Evolutionary conservation across 345 rosid species (phyloP).

Genomic region (Citrus australasica): DNA sequence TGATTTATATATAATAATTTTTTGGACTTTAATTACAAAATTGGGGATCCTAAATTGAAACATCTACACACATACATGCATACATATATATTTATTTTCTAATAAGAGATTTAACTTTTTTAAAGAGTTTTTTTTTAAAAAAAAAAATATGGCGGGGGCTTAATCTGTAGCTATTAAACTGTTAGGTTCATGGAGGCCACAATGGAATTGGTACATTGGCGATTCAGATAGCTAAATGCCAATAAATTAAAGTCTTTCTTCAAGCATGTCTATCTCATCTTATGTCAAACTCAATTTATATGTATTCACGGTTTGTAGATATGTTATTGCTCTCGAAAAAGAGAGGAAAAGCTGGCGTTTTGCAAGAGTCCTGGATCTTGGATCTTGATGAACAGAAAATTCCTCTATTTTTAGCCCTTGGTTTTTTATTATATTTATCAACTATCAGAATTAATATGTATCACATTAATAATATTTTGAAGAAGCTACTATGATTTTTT

Average conservation of each 20-base stretch:
- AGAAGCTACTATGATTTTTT: too few species aligned
- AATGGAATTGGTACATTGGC: constrained; percentile 91
- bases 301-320: not conserved
- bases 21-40: too few species aligned
- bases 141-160: not conserved
- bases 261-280: constrained; percentile 59
- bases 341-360: constrained; percentile 65
- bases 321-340: constrained; percentile 35
- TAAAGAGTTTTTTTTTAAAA: too few species aligned
- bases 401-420: too few species aligned
- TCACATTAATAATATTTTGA: too few species aligned
- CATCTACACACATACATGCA: too few species aligned
- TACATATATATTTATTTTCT: too few species aligned
- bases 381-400: too few species aligned
- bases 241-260: constrained; percentile 62
- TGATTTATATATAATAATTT: too few species aligned
- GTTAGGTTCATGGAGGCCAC: constrained; percentile 86
- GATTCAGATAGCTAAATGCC: constrained; percentile 72
- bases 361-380: constrained; percentile 70
- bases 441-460: too few species aligned
- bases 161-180: constrained; percentile 3
- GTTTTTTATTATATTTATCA: too few species aligned
- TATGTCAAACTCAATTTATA: not conserved
- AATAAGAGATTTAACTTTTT: too few species aligned
- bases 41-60: not conserved